Evolutionary conservation across 2,329 filamentous ascomycete genomes (phyloP).

Genomic region (Pseudogymnoascus sp.): DNA sequence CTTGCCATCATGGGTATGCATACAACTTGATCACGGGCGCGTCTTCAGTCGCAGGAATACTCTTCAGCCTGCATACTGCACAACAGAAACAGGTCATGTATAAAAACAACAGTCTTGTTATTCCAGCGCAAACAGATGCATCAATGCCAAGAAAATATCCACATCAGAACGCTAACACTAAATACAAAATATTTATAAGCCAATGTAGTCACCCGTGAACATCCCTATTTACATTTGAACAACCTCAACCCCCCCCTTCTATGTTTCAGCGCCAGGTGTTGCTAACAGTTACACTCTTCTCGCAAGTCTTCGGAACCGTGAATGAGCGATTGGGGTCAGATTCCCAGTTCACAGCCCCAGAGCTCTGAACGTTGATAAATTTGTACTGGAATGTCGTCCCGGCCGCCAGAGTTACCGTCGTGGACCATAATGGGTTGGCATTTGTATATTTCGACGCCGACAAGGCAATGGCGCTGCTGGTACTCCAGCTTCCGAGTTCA

Average conservation of each 20-base stretch:
- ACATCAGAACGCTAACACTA: background rate
- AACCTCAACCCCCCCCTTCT: background rate
- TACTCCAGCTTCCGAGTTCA: conserved; percentile 57
- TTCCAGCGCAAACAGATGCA: background rate
- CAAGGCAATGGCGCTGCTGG: conserved; percentile 45
- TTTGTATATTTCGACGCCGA: conserved; percentile 53
- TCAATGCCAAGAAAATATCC: background rate
- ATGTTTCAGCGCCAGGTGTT: conserved; percentile 16
- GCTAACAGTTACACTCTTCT: conserved; percentile 15
- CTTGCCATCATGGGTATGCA: background rate
- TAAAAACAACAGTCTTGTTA: background rate
- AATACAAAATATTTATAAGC: background rate
- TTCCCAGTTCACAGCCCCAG: conserved; percentile 56
- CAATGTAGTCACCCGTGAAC: background rate
- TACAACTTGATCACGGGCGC: background rate
- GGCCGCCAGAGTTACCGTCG: conserved; percentile 45
- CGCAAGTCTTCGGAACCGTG: conserved; percentile 17
- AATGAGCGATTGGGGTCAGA: conserved; percentile 31
- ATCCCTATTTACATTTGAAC: background rate
- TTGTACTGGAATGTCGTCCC: conserved; percentile 59
- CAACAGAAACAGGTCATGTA: background rate
- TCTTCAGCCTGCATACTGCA: background rate
- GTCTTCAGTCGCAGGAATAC: background rate
- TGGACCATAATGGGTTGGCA: conserved; percentile 54
- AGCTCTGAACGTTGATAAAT: conserved; percentile 52